A percentile compares a stretch with the other conserved stretches of the same genome.
phyloP scores from a whole-genome alignment of 495 filamentous ascomycete genomes.

The Xylaria bambusicola region DNA sequence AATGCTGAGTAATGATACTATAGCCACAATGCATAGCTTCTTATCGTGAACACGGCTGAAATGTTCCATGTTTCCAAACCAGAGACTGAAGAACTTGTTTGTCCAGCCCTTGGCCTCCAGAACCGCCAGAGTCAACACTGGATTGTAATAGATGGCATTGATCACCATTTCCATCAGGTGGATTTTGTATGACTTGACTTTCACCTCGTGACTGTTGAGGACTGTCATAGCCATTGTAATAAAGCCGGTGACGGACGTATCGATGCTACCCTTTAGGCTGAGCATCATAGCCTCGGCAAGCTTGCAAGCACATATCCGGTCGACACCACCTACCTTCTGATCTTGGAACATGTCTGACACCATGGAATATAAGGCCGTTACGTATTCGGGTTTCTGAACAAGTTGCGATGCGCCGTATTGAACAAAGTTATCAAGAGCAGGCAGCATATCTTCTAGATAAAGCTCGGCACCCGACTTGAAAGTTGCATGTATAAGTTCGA shows the following conservation, averaged over 20 bases:
- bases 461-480: constrained; percentile 97
- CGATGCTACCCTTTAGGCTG: constrained; percentile 86
- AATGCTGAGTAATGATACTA: constrained; percentile 78
- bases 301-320: constrained; percentile 98
- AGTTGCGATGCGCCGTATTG: constrained; percentile 82
- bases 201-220: constrained; percentile 67
- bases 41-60: constrained; percentile 97
- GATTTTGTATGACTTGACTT: constrained; percentile 86
- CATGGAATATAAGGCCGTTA: constrained; percentile 85
- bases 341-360: constrained; percentile 67
- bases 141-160: constrained; percentile 97
- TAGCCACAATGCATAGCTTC: constrained; percentile 93
- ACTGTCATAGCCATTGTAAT: constrained; percentile 84
- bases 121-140: constrained; percentile 74
- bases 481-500: constrained; percentile 92
- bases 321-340: constrained; percentile 88
- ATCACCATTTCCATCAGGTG: constrained; percentile 99
- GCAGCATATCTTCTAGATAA: constrained; percentile 98
- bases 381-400: constrained; percentile 78
- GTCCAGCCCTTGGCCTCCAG: constrained; percentile 92
- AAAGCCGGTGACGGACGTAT: constrained; percentile 83
- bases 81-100: constrained; percentile 98
- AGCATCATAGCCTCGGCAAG: constrained; percentile 96
- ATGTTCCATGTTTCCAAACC: constrained; percentile 94
- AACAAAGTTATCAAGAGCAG: constrained; percentile 95